A percentile compares a stretch with the other conserved stretches of the same genome.
phyloP scores from a whole-genome alignment of 2,329 filamentous ascomycete species.

The Pestalotiopsis sp. region DNA sequence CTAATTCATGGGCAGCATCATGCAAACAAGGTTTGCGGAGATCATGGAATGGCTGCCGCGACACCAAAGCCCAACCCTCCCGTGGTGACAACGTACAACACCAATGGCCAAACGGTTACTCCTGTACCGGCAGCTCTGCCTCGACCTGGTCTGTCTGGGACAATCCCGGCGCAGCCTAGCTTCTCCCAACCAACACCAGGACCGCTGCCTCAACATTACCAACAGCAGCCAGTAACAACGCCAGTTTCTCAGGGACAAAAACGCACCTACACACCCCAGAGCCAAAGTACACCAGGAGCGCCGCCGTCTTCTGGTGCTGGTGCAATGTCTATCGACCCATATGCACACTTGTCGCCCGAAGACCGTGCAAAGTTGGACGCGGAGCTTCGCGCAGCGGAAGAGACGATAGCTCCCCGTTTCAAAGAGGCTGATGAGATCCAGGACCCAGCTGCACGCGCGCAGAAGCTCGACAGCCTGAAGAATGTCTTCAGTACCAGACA shows the following conservation, averaged over 20 bases:
- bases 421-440: conserved; percentile 41
- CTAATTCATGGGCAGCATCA: conserved; percentile 35
- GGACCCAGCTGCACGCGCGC: conserved; percentile 34
- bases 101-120: background rate
- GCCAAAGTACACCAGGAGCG: conserved; percentile 5
- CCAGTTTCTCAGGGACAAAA: background rate
- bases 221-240: background rate
- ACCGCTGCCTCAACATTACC: background rate
- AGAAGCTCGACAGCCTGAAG: conserved; percentile 44
- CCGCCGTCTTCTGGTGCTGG: background rate
- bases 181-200: background rate
- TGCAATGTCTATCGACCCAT: conserved; percentile 39
- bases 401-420: conserved; percentile 44
- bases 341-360: conserved; percentile 44
- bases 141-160: background rate
- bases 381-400: conserved; percentile 41
- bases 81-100: background rate
- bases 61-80: conserved; percentile 19
- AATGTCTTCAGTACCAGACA: conserved; percentile 60
- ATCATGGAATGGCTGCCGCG: conserved; percentile 31
- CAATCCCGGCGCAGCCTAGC: background rate
- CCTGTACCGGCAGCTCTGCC: background rate
- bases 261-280: background rate
- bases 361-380: conserved; percentile 34
- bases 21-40: conserved; percentile 49